These are phyloP conservation scores for Fusarium tricinctum DNA, from an alignment of 2,329 filamentous ascomycete species.

Conservation along the genomic window DNA sequence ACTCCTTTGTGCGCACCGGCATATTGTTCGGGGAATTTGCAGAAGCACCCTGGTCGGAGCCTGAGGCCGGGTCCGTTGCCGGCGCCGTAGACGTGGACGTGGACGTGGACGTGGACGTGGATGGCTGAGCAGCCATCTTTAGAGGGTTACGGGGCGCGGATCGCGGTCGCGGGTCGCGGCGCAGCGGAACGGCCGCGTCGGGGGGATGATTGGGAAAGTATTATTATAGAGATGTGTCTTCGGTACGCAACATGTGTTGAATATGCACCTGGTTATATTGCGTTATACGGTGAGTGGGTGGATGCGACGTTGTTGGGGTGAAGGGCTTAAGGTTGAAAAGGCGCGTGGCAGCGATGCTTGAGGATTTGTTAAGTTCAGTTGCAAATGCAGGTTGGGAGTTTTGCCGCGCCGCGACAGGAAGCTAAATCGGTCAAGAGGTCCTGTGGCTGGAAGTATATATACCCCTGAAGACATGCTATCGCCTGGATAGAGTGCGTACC, in stretches of 20 bases:
- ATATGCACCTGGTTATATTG: constrained; percentile 8
- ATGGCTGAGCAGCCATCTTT: constrained; percentile 62
- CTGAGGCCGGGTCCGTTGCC: constrained; percentile 53
- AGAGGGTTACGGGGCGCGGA: constrained; percentile 42
- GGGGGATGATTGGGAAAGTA: constrained; percentile 46
- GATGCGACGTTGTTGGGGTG: constrained; percentile 25
- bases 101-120: constrained; percentile 58
- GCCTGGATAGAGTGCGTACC: not conserved
- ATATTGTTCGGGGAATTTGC: constrained; percentile 48
- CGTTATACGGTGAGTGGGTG: constrained; percentile 25
- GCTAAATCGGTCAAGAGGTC: constrained; percentile 30
- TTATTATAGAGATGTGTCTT: constrained; percentile 25
- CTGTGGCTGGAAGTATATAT: constrained; percentile 15
- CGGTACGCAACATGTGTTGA: constrained; percentile 36
- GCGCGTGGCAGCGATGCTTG: constrained; percentile 40
- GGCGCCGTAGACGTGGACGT: constrained; percentile 52
- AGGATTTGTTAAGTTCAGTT: constrained; percentile 35
- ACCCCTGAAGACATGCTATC: not conserved
- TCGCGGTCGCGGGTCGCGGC: constrained; percentile 48
- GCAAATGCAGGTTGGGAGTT: constrained; percentile 41
- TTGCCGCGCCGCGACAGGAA: constrained; percentile 45
- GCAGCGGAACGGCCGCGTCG: constrained; percentile 57
- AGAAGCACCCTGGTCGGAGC: constrained; percentile 51
- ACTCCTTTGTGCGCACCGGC: constrained; percentile 68
- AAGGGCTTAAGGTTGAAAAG: constrained; percentile 29